Evolutionary conservation across 2,329 filamentous ascomycete genomes (phyloP).

Genomic region (Decorospora gaudefroyi): DNA sequence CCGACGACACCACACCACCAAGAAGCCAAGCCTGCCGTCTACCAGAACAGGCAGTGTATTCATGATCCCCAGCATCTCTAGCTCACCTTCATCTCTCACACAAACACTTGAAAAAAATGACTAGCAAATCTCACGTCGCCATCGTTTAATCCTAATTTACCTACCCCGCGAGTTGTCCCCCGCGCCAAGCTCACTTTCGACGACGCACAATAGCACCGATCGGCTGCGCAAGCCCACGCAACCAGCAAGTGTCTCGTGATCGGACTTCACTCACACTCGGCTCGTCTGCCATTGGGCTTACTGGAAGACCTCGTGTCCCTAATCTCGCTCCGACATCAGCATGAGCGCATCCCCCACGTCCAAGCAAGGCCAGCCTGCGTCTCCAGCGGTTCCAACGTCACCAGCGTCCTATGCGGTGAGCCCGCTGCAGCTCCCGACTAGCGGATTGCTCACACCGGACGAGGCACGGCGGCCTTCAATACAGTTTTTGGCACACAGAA

Average conservation of each 20-base stretch:
- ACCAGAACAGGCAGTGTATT: constrained; percentile 19
- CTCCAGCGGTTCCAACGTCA: constrained; percentile 30
- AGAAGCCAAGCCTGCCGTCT: constrained; percentile 33
- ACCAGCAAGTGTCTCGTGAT: constrained; percentile 27
- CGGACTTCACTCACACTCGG: constrained; percentile 19
- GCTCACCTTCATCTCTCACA: constrained; percentile 1
- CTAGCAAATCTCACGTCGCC: background rate
- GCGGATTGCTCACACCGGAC: constrained; percentile 29
- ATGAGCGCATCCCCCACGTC: constrained; percentile 47
- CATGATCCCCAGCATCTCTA: background rate
- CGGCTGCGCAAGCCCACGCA: constrained; percentile 35
- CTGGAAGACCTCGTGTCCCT: constrained; percentile 26
- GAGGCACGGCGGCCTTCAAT: constrained; percentile 45
- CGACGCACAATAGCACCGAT: constrained; percentile 32
- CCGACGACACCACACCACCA: constrained; percentile 27
- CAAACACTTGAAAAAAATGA: background rate
- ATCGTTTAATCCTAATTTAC: constrained; percentile 8
- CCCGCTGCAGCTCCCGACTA: constrained; percentile 33
- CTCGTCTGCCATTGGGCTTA: constrained; percentile 27
- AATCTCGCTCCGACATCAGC: constrained; percentile 21
- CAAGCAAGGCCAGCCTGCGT: constrained; percentile 32
- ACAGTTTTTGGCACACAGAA: constrained; percentile 45
- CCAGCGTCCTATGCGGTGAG: constrained; percentile 26
- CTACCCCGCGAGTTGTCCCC: constrained; percentile 30
- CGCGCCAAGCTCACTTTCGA: constrained; percentile 34